Conservation (phyloP, 805 yeast genomes). For the Kluyveromyces aestuarii region DNA sequence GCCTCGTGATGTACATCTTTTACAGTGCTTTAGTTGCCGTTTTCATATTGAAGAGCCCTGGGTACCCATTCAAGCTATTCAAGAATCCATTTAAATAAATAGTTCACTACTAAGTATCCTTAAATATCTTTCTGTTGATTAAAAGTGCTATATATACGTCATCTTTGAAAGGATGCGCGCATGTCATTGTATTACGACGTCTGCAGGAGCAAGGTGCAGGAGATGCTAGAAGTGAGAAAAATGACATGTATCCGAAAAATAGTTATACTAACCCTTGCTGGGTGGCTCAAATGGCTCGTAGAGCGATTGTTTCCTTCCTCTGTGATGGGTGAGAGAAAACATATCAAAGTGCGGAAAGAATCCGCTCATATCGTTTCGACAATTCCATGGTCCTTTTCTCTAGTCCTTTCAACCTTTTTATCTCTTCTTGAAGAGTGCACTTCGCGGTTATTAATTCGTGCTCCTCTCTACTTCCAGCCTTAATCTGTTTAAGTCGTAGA, state of each 20-base stretch:
- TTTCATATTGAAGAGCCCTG: slow-evolving; percentile 60
- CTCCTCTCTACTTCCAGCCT: slow-evolving; percentile 17
- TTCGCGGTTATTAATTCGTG: slow-evolving; percentile 12
- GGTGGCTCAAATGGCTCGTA: not conserved
- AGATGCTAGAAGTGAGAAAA: too few relatives aligned
- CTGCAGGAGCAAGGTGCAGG: too few relatives aligned
- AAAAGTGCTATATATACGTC: not conserved
- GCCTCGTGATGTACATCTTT: slow-evolving; percentile 40
- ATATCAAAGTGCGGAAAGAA: not conserved
- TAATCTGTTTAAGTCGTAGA: slow-evolving; percentile 16
- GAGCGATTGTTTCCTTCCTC: too few relatives aligned
- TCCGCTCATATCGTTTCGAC: slow-evolving; percentile 7
- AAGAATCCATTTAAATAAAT: slow-evolving; percentile 18
- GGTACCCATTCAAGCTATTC: slow-evolving; percentile 66
- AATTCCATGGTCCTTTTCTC: slow-evolving; percentile 9
- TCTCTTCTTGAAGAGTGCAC: slow-evolving; percentile 4
- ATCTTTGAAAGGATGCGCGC: too few relatives aligned
- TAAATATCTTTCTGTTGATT: not conserved
- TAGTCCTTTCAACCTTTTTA: slow-evolving; percentile 8
- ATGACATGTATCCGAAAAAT: too few relatives aligned
- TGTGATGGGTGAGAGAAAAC: too few relatives aligned
- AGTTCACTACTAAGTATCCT: not conserved
- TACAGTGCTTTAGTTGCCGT: slow-evolving; percentile 58
- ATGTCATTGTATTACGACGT: too few relatives aligned
- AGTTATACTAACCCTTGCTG: too few relatives aligned